Conservation (phyloP, 768 basidiomycete genomes). For the Termitomyces heimii region DNA sequence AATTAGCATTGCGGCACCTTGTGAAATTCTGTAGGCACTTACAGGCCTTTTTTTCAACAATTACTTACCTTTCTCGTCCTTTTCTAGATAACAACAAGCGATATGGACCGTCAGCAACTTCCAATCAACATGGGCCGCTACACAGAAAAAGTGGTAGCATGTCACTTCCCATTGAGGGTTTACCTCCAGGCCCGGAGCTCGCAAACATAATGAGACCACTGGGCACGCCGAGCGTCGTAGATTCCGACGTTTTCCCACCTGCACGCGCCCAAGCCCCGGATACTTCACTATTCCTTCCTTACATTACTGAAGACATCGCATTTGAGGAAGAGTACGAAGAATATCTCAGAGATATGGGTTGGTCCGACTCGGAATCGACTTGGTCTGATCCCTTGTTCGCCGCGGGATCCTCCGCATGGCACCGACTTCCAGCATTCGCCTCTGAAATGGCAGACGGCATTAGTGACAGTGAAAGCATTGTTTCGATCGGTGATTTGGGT, state of each 20-base stretch:
- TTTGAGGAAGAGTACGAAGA: slow-evolving; percentile 98
- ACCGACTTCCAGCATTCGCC: slow-evolving; percentile 71
- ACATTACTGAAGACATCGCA: slow-evolving; percentile 89
- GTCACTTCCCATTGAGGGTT: slow-evolving; percentile 74
- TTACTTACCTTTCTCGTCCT: background rate
- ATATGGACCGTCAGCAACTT: slow-evolving; percentile 60
- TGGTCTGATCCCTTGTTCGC: slow-evolving; percentile 30
- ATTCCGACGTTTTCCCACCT: slow-evolving; percentile 94
- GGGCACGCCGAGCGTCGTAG: slow-evolving; percentile 72
- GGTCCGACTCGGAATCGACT: slow-evolving; percentile 49
- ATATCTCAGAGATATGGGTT: slow-evolving; percentile 84
- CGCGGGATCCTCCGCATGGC: slow-evolving; percentile 64
- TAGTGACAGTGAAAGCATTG: slow-evolving; percentile 93
- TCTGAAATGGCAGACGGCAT: slow-evolving; percentile 82
- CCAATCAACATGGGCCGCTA: slow-evolving; percentile 43
- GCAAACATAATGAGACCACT: slow-evolving; percentile 68
- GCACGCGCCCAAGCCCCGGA: slow-evolving; percentile 82
- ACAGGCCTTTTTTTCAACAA: background rate
- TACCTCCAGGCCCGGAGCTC: slow-evolving; percentile 69
- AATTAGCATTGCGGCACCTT: slow-evolving; percentile 87
- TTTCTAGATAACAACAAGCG: slow-evolving; percentile 80
- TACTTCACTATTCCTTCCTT: slow-evolving; percentile 80
- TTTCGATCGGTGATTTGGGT: slow-evolving; percentile 81
- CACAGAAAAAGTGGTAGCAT: slow-evolving; percentile 83
- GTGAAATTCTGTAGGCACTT: slow-evolving; percentile 83